These are phyloP conservation scores for Fragaria vesca DNA, from an alignment of 306 rosid species.

Conservation along the genomic window DNA sequence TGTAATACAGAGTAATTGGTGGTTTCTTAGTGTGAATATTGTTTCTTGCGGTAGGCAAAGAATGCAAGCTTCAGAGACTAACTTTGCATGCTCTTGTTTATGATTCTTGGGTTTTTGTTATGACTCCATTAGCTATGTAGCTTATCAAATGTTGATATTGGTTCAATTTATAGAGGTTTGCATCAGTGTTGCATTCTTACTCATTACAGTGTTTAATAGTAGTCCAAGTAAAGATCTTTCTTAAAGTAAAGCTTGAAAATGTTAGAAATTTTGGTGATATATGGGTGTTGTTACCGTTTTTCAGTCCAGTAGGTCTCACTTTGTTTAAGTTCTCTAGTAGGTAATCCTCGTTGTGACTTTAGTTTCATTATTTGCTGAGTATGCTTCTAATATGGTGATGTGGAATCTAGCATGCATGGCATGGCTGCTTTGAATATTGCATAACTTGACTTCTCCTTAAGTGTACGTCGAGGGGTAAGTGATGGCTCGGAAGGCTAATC, in stretches of 20 bases:
- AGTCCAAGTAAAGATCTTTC: neutral
- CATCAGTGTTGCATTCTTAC: neutral
- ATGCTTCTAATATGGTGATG: neutral
- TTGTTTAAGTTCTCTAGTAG: neutral
- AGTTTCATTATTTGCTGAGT: slow-evolving; percentile 17
- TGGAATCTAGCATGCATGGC: neutral
- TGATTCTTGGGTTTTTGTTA: slow-evolving; percentile 4
- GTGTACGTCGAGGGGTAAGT: neutral
- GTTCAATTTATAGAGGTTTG: neutral
- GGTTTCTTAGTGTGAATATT: neutral
- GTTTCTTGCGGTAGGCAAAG: neutral
- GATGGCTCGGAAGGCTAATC: slow-evolving; percentile 96
- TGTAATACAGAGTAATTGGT: neutral
- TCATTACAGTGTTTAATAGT: neutral
- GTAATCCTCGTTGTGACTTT: neutral
- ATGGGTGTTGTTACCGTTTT: neutral
- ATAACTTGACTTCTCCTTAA: slow-evolving; percentile 25
- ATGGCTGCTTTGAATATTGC: slow-evolving; percentile 21
- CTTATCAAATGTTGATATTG: slow-evolving; percentile 5
- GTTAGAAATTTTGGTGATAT: neutral
- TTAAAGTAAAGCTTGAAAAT: neutral
- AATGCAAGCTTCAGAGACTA: slow-evolving; percentile 5
- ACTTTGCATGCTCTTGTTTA: slow-evolving; percentile 12
- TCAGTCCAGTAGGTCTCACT: neutral
- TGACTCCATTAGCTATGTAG: neutral